These are phyloP conservation scores for Trichoderma erinaceum DNA, from an alignment of 495 filamentous ascomycete species.

Conservation along the genomic window DNA sequence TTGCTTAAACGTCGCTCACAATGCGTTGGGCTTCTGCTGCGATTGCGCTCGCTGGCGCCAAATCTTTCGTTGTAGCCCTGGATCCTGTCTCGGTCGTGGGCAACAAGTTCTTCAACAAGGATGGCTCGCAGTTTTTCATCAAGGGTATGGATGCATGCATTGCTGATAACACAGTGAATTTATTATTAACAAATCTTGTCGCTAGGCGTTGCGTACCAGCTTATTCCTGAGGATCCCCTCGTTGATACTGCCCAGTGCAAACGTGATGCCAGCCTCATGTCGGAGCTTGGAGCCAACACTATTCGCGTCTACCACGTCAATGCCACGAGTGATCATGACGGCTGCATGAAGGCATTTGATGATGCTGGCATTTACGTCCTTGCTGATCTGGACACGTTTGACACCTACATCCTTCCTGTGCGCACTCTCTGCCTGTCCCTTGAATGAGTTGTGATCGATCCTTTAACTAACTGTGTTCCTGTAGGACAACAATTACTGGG, in stretches of 20 bases:
- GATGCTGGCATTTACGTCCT: slow-evolving; percentile 73
- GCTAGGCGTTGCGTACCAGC: slow-evolving; percentile 65
- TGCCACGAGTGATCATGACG: slow-evolving; percentile 57
- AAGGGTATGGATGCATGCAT: slow-evolving; percentile 50
- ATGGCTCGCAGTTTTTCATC: slow-evolving; percentile 74
- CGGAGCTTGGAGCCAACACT: slow-evolving; percentile 71
- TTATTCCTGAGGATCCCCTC: slow-evolving; percentile 60
- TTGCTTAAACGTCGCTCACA: background rate
- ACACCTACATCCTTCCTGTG: slow-evolving; percentile 69
- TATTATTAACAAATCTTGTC: slow-evolving; percentile 21
- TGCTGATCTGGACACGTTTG: slow-evolving; percentile 79
- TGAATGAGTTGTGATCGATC: background rate
- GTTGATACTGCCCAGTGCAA: slow-evolving; percentile 68
- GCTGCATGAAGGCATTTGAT: slow-evolving; percentile 63
- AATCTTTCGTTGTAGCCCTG: slow-evolving; percentile 22
- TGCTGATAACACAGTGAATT: background rate
- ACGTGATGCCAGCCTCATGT: slow-evolving; percentile 72
- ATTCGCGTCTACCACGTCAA: slow-evolving; percentile 91
- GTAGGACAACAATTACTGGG: slow-evolving; percentile 58
- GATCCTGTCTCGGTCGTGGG: slow-evolving; percentile 63
- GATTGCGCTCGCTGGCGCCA: slow-evolving; percentile 6
- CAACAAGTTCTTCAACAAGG: slow-evolving; percentile 76
- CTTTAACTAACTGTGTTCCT: background rate
- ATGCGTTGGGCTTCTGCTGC: slow-evolving; percentile 8
- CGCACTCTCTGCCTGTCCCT: slow-evolving; percentile 21